Percentiles rank a stretch among this genome's conserved stretches.
phyloP scores from a whole-genome alignment of 495 filamentous ascomycete genomes.

The Aspergillus olivimuriae region DNA sequence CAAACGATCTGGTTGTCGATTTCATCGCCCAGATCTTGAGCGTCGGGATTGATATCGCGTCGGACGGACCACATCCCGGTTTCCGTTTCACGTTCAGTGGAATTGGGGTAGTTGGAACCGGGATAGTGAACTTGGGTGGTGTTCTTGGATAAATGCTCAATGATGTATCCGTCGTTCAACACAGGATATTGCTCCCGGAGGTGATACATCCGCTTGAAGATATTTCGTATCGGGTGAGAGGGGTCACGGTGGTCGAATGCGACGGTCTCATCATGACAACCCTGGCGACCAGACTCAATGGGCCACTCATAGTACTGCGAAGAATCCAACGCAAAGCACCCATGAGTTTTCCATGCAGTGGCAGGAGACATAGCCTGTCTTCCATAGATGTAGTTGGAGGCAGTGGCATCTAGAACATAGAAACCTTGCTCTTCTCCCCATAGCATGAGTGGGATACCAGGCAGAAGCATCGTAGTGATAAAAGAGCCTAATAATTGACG shows the following conservation, averaged over 20 bases:
- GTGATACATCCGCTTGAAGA: constrained; percentile 60
- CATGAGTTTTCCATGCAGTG: constrained; percentile 62
- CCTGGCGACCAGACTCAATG: constrained; percentile 44
- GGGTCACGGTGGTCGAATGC: constrained; percentile 66
- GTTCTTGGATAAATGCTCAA: constrained; percentile 51
- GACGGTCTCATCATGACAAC: constrained; percentile 52
- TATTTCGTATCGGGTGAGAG: constrained; percentile 57
- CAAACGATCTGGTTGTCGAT: constrained; percentile 52
- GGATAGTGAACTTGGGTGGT: constrained; percentile 38
- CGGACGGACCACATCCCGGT: constrained; percentile 62
- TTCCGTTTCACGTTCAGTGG: constrained; percentile 47
- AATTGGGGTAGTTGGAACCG: constrained; percentile 35
- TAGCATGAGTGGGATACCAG: constrained; percentile 56
- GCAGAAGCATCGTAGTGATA: constrained; percentile 57
- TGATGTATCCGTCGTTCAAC: constrained; percentile 56
- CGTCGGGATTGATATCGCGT: constrained; percentile 41
- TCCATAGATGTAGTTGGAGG: constrained; percentile 63
- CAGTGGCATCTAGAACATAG: constrained; percentile 61
- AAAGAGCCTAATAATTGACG: constrained; percentile 55
- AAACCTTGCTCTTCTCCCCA: constrained; percentile 70
- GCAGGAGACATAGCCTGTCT: constrained; percentile 59
- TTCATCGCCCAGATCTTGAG: constrained; percentile 44
- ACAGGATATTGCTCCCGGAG: constrained; percentile 53
- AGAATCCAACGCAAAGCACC: constrained; percentile 54
- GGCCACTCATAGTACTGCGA: constrained; percentile 55